Evolutionary conservation across 345 rosid species (phyloP).

Genomic region (Eucalyptus leucophloia): DNA sequence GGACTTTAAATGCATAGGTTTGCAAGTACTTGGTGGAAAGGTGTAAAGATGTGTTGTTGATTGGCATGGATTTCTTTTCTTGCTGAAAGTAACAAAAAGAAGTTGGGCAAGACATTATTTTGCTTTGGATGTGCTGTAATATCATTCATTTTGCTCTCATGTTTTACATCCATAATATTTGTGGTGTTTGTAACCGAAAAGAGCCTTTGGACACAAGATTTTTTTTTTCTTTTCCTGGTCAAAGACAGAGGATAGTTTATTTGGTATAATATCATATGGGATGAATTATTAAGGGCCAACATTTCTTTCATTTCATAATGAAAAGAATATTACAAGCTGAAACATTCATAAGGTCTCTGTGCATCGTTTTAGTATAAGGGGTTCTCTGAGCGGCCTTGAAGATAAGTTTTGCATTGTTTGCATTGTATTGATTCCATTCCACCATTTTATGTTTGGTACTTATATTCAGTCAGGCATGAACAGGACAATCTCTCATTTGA

Average conservation of each 20-base stretch:
- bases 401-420: background rate
- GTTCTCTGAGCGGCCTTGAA: background rate
- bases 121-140: background rate
- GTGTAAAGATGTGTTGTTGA: background rate
- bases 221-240: background rate
- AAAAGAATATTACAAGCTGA: background rate
- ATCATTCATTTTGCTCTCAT: no score
- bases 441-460: background rate
- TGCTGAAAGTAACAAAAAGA: background rate
- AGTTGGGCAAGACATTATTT: background rate
- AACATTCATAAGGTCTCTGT: background rate
- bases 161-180: background rate
- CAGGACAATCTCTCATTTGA: background rate
- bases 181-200: background rate
- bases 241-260: background rate
- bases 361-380: background rate
- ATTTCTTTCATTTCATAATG: background rate
- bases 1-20: background rate
- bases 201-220: background rate
- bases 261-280: background rate
- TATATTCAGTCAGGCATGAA: background rate
- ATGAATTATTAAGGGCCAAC: background rate
- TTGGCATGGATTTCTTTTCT: background rate
- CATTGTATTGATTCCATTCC: background rate
- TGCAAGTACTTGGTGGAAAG: background rate